Conservation (phyloP, 768 basidiomycete genomes). For the Podaxis carcinomalis region DNA sequence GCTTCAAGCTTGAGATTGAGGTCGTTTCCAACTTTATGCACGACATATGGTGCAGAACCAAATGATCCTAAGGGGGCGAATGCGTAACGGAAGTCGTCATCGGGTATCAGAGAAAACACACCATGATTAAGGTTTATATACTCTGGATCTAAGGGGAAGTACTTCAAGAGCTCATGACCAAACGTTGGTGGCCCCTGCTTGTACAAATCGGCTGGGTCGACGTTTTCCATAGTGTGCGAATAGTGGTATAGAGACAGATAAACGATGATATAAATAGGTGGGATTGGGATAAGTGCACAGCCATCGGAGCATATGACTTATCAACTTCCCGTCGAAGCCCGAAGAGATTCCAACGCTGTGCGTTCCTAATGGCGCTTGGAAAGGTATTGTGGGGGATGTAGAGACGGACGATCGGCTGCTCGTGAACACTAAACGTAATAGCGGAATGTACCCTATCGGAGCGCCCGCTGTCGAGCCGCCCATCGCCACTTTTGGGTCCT, state of each 20-base stretch:
- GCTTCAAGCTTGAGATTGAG: slow-evolving; percentile 40
- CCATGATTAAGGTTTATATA: slow-evolving; percentile 69
- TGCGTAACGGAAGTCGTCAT: neutral
- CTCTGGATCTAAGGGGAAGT: slow-evolving; percentile 51
- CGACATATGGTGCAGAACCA: slow-evolving; percentile 52
- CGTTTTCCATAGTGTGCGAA: neutral
- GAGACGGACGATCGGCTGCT: too few species aligned
- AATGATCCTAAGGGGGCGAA: slow-evolving; percentile 42
- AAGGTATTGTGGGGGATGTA: too few species aligned
- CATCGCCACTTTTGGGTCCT: too few species aligned
- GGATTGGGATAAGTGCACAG: neutral
- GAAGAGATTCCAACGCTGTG: too few species aligned
- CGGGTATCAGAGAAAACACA: slow-evolving; percentile 18
- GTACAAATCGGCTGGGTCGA: slow-evolving; percentile 2
- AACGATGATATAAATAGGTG: neutral
- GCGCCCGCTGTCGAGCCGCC: too few species aligned
- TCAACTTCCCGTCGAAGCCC: too few species aligned
- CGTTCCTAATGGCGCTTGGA: too few species aligned
- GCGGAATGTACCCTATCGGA: too few species aligned
- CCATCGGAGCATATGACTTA: too few species aligned
- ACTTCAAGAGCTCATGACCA: slow-evolving; percentile 50
- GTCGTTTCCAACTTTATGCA: slow-evolving; percentile 39
- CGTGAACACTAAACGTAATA: too few species aligned
- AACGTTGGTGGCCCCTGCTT: slow-evolving; percentile 32
- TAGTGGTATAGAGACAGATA: neutral